Evolutionary conservation across 1,284 basidiomycete genomes (phyloP), one percentile per base, ranked within the genome.

Genomic region (Ceraceosorus bombacis): DNA sequence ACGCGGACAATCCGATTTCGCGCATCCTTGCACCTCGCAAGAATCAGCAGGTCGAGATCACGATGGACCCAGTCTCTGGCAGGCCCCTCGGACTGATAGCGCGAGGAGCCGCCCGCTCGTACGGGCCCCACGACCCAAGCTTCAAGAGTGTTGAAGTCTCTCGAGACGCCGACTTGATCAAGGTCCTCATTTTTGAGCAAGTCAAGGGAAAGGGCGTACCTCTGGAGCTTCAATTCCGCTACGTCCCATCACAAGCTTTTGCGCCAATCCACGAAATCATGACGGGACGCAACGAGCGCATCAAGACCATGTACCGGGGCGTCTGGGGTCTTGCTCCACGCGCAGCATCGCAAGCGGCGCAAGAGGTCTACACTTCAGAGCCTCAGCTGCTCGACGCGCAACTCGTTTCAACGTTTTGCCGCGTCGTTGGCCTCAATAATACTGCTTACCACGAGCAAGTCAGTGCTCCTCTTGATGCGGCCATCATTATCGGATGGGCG

Each of bases 191-290:
- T 66, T 88, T 83, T 78, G 94, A 98, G 79, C 90, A 93, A 70
- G 87, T 91, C 55, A 83, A 80, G 36, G 86, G 85, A 51, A 82
- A 83, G 53, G 82, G 88, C 1, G 85, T 97, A 27, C 90, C 93
- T 10, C 85, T 98, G 43, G 77, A 81, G 55, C 85, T 98, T 71
- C 82, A 85, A 68, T 97, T 92, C 83, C 78, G 82, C 65, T 97
- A 96, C 81, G 85, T 87, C 72, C 91, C 93, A 12, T 86, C 88
- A 17, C 86, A 87, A 80, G 90, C 90, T 49, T 95, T 84, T 69
- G 89, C 90, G 5, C 91, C 94, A 40, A 92, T 98, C 71, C 93
- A 96, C 77, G 94, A 98, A 78, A 81, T 93, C 66, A 84, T 86
- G 37, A 82, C 85, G 12, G 89, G 85, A 66, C 88, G 94, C 72